Evolutionary conservation across 805 yeast species (phyloP), one percentile per base, ranked within the genome.

Genomic region (Candida stauntonica): DNA sequence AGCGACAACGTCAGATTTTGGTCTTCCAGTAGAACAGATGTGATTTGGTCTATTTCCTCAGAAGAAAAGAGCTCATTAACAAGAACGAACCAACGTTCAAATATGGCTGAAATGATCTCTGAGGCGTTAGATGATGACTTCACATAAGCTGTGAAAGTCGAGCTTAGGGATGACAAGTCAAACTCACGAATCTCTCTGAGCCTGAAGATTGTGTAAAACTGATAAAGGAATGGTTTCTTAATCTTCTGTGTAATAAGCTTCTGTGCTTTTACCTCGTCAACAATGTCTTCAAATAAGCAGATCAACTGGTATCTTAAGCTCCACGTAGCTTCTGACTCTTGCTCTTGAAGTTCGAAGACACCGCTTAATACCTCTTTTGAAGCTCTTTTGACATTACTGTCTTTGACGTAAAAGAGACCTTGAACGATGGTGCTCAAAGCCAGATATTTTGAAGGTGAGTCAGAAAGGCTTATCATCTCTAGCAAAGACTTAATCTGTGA

Each of bases 11-110:
- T 28, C 5, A 60, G 27, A 0, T 36, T 29, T 4, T 51, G 41
- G 3, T 53, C 40, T 2, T 54, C 28, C 3, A 73, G 45, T 0
- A 47, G n/a, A 0, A 44, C 31, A 3, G 37, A 20, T 1, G 70
- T 51, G 5, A 75, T 30, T 2, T 26, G 4, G 1, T 47, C 31
- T 5, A 73, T 47, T 5, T 64, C 55, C 0, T 58, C 51, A 12
- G 50, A 42, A 0, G 57, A 28, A 47, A 72, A 64, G 32, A 60
- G 45, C 5, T 41, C 33, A 47, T 74, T 63, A 29, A 70, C 38
- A 1, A 81, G 42, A 1, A 79, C 71, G 28, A 69, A 50, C 87
- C 87, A 82, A 49, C 86, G 72, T 8, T 50, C 45, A 36, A 79
- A 66, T 0, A 67, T 37, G 12, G 51, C 38, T 26, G 41, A 20